These are phyloP conservation scores for Leucocoprinus sp. DNA, from an alignment of 768 basidiomycete species.

Conservation along the genomic window DNA sequence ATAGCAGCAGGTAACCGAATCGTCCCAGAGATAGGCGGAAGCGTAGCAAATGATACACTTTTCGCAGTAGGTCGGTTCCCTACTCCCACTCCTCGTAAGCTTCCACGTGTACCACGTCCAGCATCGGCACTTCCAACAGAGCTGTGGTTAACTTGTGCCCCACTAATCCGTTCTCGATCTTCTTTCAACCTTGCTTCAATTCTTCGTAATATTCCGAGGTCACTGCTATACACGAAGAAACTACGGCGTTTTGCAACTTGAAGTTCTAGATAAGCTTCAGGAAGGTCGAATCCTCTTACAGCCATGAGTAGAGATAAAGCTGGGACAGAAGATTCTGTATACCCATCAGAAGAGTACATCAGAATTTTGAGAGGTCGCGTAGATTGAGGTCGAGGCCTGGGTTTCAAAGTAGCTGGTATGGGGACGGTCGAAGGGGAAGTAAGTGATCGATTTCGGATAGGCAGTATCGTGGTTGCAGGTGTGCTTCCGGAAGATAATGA, in stretches of 20 bases:
- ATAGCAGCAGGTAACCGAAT: slow-evolving; percentile 11
- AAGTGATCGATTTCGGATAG: slow-evolving; percentile 25
- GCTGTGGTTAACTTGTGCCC: not conserved
- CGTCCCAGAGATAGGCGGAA: slow-evolving; percentile 14
- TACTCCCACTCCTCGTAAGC: slow-evolving; percentile 15
- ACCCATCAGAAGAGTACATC: slow-evolving; percentile 79
- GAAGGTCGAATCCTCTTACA: slow-evolving; percentile 52
- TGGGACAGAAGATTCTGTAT: slow-evolving; percentile 87
- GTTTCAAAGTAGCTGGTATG: slow-evolving; percentile 12
- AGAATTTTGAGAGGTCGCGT: slow-evolving; percentile 67
- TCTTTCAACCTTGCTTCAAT: slow-evolving; percentile 50
- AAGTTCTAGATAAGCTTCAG: slow-evolving; percentile 88
- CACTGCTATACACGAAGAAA: slow-evolving; percentile 88
- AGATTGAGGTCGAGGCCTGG: slow-evolving; percentile 25
- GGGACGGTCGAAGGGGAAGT: slow-evolving; percentile 24
- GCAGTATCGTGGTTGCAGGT: slow-evolving; percentile 13
- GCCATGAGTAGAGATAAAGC: slow-evolving; percentile 86
- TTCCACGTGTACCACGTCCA: slow-evolving; percentile 14
- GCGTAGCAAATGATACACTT: slow-evolving; percentile 39
- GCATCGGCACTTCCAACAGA: no score
- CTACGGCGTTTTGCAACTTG: slow-evolving; percentile 73
- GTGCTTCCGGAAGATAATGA: slow-evolving; percentile 14
- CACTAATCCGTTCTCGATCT: slow-evolving; percentile 25
- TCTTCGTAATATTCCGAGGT: slow-evolving; percentile 62
- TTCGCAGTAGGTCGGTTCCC: slow-evolving; percentile 35